These are phyloP conservation scores for Aciculoconidium aculeatum DNA, from an alignment of 805 yeast species.

Conservation along the genomic window DNA sequence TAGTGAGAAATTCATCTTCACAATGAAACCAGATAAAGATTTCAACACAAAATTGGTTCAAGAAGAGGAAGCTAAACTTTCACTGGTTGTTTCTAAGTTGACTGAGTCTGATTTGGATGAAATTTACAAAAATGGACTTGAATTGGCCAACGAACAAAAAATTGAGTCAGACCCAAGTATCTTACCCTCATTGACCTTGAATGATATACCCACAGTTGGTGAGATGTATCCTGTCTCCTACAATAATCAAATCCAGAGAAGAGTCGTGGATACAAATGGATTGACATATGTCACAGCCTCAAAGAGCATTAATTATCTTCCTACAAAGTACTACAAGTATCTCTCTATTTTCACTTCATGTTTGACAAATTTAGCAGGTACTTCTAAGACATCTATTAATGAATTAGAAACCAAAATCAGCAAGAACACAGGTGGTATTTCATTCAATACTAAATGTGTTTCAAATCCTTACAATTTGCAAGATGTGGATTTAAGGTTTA, in stretches of 20 bases:
- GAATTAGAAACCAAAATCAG: slow-evolving; percentile 82
- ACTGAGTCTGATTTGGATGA: slow-evolving; percentile 41
- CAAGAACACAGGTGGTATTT: slow-evolving; percentile 77
- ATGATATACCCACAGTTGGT: slow-evolving; percentile 64
- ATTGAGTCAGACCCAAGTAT: slow-evolving; percentile 68
- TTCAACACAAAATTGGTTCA: slow-evolving; percentile 45
- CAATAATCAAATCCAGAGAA: slow-evolving; percentile 31
- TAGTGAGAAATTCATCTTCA: slow-evolving; percentile 58
- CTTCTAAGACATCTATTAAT: slow-evolving; percentile 61
- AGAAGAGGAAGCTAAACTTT: slow-evolving; percentile 54
- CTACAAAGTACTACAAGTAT: slow-evolving; percentile 57
- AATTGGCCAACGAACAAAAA: slow-evolving; percentile 54
- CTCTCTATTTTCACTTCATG: slow-evolving; percentile 76
- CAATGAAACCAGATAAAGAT: slow-evolving; percentile 64
- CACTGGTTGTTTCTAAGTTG: slow-evolving; percentile 19
- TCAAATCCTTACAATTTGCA: slow-evolving; percentile 47
- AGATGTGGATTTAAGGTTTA: slow-evolving; percentile 47
- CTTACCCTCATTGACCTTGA: slow-evolving; percentile 69
- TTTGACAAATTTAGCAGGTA: slow-evolving; percentile 79
- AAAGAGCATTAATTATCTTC: slow-evolving; percentile 54
- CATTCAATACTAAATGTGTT: slow-evolving; percentile 52
- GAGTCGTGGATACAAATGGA: slow-evolving; percentile 74
- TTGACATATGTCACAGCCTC: slow-evolving; percentile 70
- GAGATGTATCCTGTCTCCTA: slow-evolving; percentile 27
- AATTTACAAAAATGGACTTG: slow-evolving; percentile 55